These are phyloP conservation scores for Mentha longifolia DNA, from an alignment of 257 asterid species.

Conservation along the genomic window DNA sequence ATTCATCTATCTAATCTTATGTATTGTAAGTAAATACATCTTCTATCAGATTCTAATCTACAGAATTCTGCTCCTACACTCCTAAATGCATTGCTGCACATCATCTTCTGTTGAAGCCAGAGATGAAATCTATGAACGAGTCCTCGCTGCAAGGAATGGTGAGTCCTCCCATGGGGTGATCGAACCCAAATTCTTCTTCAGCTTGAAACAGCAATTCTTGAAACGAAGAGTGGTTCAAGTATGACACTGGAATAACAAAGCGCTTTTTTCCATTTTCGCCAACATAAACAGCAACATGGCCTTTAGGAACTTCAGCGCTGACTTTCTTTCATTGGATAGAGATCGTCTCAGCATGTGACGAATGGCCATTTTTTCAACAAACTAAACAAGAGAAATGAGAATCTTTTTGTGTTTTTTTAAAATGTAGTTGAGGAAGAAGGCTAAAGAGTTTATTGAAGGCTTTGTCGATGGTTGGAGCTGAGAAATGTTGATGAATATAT, in stretches of 20 bases:
- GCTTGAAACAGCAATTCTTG: slow-evolving; percentile 33
- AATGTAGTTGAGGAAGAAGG: too few species aligned
- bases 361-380: background rate
- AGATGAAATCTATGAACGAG: slow-evolving; percentile 39
- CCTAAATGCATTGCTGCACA: background rate
- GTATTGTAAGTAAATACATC: too few species aligned
- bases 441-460: too few species aligned
- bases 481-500: background rate
- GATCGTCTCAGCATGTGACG: background rate
- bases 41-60: too few species aligned
- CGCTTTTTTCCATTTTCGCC: slow-evolving; percentile 33
- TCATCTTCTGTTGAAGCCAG: slow-evolving; percentile 35
- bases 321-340: background rate
- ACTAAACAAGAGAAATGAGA: too few species aligned
- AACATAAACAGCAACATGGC: slow-evolving; percentile 40
- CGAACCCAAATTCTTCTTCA: slow-evolving; percentile 46
- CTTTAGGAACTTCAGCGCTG: slow-evolving; percentile 19
- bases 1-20: too few species aligned
- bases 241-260: slow-evolving; percentile 14
- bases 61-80: background rate
- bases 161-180: slow-evolving; percentile 47
- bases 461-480: background rate
- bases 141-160: slow-evolving; percentile 54
- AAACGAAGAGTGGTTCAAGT: slow-evolving; percentile 27
- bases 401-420: too few species aligned